These are phyloP conservation scores for Aspergillus tubingensis DNA, from an alignment of 2,329 filamentous ascomycete genomes.

Conservation along the genomic window DNA sequence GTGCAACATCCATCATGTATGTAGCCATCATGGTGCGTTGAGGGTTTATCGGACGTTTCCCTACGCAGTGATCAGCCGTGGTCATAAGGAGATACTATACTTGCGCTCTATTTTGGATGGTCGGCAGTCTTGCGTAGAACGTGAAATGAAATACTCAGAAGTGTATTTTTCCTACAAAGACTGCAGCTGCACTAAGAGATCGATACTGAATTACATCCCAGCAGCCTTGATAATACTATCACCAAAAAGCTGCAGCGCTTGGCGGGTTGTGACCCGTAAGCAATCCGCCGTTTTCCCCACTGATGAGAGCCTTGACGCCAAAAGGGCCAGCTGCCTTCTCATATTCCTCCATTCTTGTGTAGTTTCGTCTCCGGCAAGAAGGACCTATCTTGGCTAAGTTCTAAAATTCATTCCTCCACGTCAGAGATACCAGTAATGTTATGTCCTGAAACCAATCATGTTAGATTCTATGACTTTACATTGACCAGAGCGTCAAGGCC, in stretches of 20 bases:
- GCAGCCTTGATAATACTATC: background rate
- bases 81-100: no score
- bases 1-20: no score
- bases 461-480: background rate
- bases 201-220: background rate
- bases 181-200: background rate
- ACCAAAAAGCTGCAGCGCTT: background rate
- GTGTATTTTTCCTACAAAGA: background rate
- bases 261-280: background rate
- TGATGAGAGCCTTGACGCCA: background rate
- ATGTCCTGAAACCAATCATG: background rate
- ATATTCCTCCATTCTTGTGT: background rate
- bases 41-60: no score
- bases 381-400: background rate
- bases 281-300: background rate
- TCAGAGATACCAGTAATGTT: background rate
- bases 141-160: no score
- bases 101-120: no score
- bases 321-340: background rate
- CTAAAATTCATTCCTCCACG: background rate
- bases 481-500: background rate
- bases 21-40: no score
- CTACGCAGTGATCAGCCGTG: no score
- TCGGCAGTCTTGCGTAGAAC: no score
- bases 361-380: background rate